Conservation (phyloP, 805 yeast genomes). For the Wickerhamiella allomyrinae region DNA sequence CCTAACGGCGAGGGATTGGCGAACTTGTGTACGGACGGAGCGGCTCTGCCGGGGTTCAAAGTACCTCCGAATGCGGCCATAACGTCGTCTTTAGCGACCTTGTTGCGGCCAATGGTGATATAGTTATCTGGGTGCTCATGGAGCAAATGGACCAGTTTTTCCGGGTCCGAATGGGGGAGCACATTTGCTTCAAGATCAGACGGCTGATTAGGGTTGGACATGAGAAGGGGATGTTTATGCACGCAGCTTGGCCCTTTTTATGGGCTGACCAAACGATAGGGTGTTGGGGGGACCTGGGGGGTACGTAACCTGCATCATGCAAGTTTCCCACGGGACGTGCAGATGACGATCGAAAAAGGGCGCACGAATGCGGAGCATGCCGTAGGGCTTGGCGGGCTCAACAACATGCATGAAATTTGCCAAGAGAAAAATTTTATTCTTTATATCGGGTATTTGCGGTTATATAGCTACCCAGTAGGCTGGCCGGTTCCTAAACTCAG, state of each 20-base stretch:
- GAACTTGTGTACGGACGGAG: conserved; percentile 43
- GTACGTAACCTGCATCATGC: neutral
- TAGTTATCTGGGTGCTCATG: neutral
- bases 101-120: conserved; percentile 1
- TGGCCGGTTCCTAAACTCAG: too few species aligned
- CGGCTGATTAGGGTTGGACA: neutral
- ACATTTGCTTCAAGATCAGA: neutral
- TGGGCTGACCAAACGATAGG: too few species aligned
- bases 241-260: too few species aligned
- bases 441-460: too few species aligned
- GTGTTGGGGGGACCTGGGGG: too few species aligned
- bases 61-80: conserved; percentile 54
- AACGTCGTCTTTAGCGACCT: conserved; percentile 16
- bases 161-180: neutral
- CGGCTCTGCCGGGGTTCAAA: conserved; percentile 51
- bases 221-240: neutral
- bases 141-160: neutral
- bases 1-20: conserved; percentile 60
- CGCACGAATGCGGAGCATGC: too few species aligned
- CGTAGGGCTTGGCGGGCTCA: too few species aligned
- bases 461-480: too few species aligned
- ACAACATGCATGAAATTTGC: too few species aligned
- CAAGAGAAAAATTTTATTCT: too few species aligned
- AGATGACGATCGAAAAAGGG: too few species aligned
- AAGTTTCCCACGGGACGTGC: neutral